These are phyloP conservation scores for Annulohypoxylon moriforme DNA, from an alignment of 495 filamentous ascomycete genomes.

Conservation along the genomic window DNA sequence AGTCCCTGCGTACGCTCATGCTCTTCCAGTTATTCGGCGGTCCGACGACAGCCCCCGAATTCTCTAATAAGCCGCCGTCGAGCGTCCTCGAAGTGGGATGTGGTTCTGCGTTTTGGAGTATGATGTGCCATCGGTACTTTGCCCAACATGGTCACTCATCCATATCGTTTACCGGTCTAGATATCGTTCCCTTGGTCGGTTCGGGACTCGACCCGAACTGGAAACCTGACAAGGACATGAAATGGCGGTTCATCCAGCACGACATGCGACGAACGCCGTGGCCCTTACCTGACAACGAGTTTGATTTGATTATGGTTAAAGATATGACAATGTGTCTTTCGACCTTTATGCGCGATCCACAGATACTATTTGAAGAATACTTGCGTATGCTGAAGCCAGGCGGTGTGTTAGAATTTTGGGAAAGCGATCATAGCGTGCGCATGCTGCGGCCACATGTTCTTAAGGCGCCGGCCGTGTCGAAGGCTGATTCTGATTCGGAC, in stretches of 20 bases:
- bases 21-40: slow-evolving; percentile 82
- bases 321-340: slow-evolving; percentile 79
- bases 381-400: slow-evolving; percentile 81
- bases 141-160: slow-evolving; percentile 65
- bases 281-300: slow-evolving; percentile 84
- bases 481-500: slow-evolving; percentile 57
- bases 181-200: slow-evolving; percentile 81
- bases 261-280: slow-evolving; percentile 79
- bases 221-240: slow-evolving; percentile 72
- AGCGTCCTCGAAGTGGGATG: slow-evolving; percentile 89
- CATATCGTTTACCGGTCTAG: slow-evolving; percentile 84
- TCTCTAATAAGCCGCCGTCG: slow-evolving; percentile 72
- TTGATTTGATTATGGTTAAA: slow-evolving; percentile 91
- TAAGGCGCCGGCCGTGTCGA: slow-evolving; percentile 62
- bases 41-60: slow-evolving; percentile 77
- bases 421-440: slow-evolving; percentile 80
- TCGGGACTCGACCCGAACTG: slow-evolving; percentile 57
- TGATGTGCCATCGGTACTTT: slow-evolving; percentile 83
- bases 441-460: slow-evolving; percentile 81
- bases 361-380: slow-evolving; percentile 76
- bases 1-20: slow-evolving; percentile 85
- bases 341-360: slow-evolving; percentile 64
- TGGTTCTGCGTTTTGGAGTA: slow-evolving; percentile 90
- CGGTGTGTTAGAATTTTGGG: slow-evolving; percentile 88
- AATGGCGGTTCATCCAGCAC: slow-evolving; percentile 90